Evolutionary conservation across 805 yeast species (phyloP).

Genomic region (Candida sphagnicola): DNA sequence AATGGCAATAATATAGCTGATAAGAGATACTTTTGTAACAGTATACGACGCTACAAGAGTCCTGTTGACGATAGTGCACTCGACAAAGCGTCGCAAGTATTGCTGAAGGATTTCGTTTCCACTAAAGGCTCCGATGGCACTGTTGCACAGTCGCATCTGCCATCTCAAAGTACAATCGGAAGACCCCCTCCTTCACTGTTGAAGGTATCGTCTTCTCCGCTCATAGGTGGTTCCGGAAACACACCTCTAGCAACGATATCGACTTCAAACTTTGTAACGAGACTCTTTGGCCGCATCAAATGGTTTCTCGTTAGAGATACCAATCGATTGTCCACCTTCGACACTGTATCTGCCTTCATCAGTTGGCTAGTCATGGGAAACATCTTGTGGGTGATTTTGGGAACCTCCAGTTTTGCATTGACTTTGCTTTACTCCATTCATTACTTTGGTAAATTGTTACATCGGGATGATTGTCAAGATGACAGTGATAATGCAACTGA

Average conservation of each 20-base stretch:
- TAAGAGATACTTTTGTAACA: too few relatives aligned
- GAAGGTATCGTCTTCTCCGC: too few relatives aligned
- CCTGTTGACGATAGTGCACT: not conserved
- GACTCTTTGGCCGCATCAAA: constrained; percentile 24
- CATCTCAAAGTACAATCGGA: too few relatives aligned
- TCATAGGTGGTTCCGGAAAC: too few relatives aligned
- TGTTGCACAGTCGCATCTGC: too few relatives aligned
- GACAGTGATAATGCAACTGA: constrained; percentile 18
- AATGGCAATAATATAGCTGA: too few relatives aligned
- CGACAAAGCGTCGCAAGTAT: not conserved
- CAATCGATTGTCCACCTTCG: constrained; percentile 44
- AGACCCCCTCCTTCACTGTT: too few relatives aligned
- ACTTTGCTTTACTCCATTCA: constrained; percentile 43
- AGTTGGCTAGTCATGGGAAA: constrained; percentile 59
- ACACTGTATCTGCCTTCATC: constrained; percentile 51
- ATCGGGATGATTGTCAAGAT: constrained; percentile 8
- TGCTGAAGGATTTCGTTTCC: not conserved
- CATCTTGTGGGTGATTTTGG: constrained; percentile 49
- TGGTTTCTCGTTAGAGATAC: constrained; percentile 46
- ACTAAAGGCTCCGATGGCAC: too few relatives aligned
- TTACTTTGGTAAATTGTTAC: constrained; percentile 25
- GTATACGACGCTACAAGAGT: too few relatives aligned
- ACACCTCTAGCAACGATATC: not conserved
- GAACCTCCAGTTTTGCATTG: constrained; percentile 55
- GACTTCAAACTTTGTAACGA: constrained; percentile 9